These are phyloP conservation scores for Aspergillus aculeatinus DNA, from an alignment of 2,329 filamentous ascomycete species.

Conservation along the genomic window DNA sequence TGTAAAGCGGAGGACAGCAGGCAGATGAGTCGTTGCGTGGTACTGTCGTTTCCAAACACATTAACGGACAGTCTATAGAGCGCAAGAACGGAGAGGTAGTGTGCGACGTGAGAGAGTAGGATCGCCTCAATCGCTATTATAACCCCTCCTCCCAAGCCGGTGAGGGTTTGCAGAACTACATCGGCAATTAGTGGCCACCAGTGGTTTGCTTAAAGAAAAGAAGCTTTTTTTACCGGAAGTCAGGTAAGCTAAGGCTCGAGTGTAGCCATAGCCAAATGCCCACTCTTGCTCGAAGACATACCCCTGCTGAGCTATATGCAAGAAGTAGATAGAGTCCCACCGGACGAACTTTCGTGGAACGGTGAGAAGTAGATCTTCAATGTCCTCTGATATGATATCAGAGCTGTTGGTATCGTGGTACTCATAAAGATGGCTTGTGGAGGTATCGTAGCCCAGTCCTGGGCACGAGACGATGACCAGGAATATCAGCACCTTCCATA, in stretches of 20 bases:
- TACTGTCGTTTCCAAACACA: slow-evolving; percentile 49
- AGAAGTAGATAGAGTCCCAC: slow-evolving; percentile 65
- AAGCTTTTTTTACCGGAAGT: slow-evolving; percentile 31
- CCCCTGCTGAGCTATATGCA: slow-evolving; percentile 53
- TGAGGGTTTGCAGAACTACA: slow-evolving; percentile 26
- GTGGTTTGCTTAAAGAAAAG: background rate
- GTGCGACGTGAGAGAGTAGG: slow-evolving; percentile 67
- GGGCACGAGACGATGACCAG: slow-evolving; percentile 52
- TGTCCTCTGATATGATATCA: slow-evolving; percentile 10
- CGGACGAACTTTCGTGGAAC: slow-evolving; percentile 50
- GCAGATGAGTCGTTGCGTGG: slow-evolving; percentile 31
- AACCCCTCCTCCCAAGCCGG: slow-evolving; percentile 21
- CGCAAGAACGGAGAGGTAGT: slow-evolving; percentile 71
- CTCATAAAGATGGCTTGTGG: slow-evolving; percentile 50
- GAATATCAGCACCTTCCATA: slow-evolving; percentile 59
- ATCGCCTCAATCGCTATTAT: slow-evolving; percentile 57
- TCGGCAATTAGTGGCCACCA: slow-evolving; percentile 14
- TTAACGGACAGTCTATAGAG: slow-evolving; percentile 66
- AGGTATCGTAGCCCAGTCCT: slow-evolving; percentile 63
- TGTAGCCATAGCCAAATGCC: slow-evolving; percentile 62
- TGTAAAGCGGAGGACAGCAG: slow-evolving; percentile 73
- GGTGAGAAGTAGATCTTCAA: slow-evolving; percentile 18
- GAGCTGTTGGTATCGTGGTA: slow-evolving; percentile 10
- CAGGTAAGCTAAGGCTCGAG: slow-evolving; percentile 44
- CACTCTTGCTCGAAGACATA: slow-evolving; percentile 65